phyloP scores from a whole-genome alignment of 305 asterid species.

The Plantago coronopus region DNA sequence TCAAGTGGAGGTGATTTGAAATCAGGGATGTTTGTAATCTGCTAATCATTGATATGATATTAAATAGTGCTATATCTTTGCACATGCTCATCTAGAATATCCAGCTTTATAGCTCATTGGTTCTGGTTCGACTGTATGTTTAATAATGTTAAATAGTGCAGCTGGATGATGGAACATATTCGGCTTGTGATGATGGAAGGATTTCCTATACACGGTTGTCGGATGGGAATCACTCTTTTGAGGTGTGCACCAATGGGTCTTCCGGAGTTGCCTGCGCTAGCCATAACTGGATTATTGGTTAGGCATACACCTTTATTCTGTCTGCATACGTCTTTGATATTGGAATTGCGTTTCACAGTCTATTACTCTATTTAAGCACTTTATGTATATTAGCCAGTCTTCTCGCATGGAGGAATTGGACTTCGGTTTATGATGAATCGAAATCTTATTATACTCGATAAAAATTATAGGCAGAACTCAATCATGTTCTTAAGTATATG shows the following conservation, averaged over 20 bases:
- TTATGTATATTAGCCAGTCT: too few species aligned
- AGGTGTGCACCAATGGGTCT: conserved; percentile 59
- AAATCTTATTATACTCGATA: background rate
- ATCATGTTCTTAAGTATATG: background rate
- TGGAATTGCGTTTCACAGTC: background rate
- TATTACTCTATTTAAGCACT: background rate
- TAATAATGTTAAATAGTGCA: conserved; percentile 30
- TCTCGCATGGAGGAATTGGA: background rate
- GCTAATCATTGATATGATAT: conserved; percentile 12
- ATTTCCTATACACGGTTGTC: conserved; percentile 40
- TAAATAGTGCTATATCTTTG: conserved; percentile 9
- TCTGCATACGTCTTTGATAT: conserved; percentile 8
- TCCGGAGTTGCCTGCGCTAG: conserved; percentile 52
- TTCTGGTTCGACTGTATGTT: too few species aligned
- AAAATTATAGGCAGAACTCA: background rate
- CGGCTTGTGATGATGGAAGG: conserved; percentile 55
- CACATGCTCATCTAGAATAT: conserved; percentile 10
- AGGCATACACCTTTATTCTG: conserved; percentile 20
- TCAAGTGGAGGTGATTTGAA: conserved; percentile 28
- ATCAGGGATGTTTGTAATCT: conserved; percentile 20
- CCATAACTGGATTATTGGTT: conserved; percentile 84
- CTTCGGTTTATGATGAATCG: conserved; percentile 1
- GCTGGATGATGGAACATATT: conserved; percentile 56
- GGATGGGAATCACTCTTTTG: conserved; percentile 76
- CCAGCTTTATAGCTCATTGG: too few species aligned